Percentiles rank a stretch among this genome's conserved stretches.
phyloP scores from a whole-genome alignment of 1,139 yeast genomes.

The Suhomyces bokatorum region DNA sequence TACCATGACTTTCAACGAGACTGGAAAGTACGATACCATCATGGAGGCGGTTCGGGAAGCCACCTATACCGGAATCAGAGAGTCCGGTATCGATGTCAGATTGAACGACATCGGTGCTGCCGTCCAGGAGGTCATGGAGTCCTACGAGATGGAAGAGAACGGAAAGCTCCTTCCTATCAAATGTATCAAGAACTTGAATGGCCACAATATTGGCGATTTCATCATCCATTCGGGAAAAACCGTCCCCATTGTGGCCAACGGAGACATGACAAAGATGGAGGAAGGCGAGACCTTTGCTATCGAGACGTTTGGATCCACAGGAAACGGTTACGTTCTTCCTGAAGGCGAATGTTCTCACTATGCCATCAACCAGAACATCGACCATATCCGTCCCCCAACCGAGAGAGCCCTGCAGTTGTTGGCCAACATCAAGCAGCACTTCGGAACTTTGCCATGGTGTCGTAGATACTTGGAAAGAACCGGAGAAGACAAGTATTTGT shows the following conservation, averaged over 20 bases:
- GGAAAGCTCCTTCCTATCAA: constrained; percentile 86
- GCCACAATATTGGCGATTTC: constrained; percentile 86
- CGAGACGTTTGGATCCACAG: constrained; percentile 97
- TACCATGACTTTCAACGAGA: constrained; percentile 81
- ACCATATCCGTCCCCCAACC: constrained; percentile 48
- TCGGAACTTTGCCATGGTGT: constrained; percentile 96
- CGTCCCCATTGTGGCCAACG: constrained; percentile 92
- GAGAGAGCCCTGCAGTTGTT: constrained; percentile 69
- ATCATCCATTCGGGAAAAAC: constrained; percentile 92
- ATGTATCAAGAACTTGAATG: constrained; percentile 88
- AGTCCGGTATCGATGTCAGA: constrained; percentile 95
- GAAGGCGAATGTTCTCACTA: constrained; percentile 96
- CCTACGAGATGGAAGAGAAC: constrained; percentile 86
- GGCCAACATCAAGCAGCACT: constrained; percentile 68
- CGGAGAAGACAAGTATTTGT: constrained; percentile 88
- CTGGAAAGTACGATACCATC: constrained; percentile 68
- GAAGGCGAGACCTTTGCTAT: constrained; percentile 98
- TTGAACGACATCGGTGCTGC: constrained; percentile 95
- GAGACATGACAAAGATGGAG: constrained; percentile 95
- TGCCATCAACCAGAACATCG: constrained; percentile 58
- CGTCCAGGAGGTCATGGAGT: constrained; percentile 95
- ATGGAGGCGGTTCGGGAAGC: constrained; percentile 88
- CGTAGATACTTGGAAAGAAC: constrained; percentile 88
- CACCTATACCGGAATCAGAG: constrained; percentile 88
- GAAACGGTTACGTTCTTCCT: constrained; percentile 82